Percentiles rank a stretch among this genome's conserved stretches.
Conservation (phyloP, 2,329 filamentous ascomycete species). For the Paraconiothyrium brasiliense region DNA sequence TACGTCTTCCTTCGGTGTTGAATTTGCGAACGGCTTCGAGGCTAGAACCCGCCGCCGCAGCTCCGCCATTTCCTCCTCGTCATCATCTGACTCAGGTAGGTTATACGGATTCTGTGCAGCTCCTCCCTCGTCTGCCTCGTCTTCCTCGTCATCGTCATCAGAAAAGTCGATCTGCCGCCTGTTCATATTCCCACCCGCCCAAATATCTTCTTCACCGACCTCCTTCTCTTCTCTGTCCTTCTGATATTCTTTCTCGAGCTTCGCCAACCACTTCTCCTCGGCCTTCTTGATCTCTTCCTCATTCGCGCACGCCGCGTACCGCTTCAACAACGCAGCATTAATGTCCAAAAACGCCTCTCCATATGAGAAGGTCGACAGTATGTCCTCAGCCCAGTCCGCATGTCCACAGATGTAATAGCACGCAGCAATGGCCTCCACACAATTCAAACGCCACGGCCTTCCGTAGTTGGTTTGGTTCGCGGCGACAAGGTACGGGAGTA, state of each 20-base stretch:
- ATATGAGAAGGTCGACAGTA: constrained; percentile 87
- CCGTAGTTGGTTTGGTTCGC: constrained; percentile 98
- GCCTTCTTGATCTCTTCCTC: constrained; percentile 85
- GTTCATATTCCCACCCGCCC: constrained; percentile 92
- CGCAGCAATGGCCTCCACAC: constrained; percentile 91
- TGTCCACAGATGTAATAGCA: constrained; percentile 94
- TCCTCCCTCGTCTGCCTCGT: constrained; percentile 52
- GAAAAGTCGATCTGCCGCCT: constrained; percentile 59
- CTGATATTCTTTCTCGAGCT: constrained; percentile 88
- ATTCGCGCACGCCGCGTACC: constrained; percentile 83
- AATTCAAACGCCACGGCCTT: constrained; percentile 93
- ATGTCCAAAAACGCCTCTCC: constrained; percentile 90
- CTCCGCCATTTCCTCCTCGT: constrained; percentile 93
- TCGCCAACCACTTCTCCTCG: constrained; percentile 86
- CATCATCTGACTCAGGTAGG: constrained; percentile 76
- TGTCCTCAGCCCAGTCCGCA: constrained; percentile 85
- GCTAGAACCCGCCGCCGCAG: constrained; percentile 88
- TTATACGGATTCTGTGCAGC: constrained; percentile 73
- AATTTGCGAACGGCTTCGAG: constrained; percentile 85
- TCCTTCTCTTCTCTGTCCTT: constrained; percentile 75
- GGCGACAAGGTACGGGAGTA: constrained; percentile 89
- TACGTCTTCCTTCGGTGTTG: constrained; percentile 36
- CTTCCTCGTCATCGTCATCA: constrained; percentile 42
- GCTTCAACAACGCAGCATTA: constrained; percentile 81
- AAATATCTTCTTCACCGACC: constrained; percentile 73